Evolutionary conservation across 2,329 filamentous ascomycete genomes (phyloP).

Genomic region (Nemania serpens): DNA sequence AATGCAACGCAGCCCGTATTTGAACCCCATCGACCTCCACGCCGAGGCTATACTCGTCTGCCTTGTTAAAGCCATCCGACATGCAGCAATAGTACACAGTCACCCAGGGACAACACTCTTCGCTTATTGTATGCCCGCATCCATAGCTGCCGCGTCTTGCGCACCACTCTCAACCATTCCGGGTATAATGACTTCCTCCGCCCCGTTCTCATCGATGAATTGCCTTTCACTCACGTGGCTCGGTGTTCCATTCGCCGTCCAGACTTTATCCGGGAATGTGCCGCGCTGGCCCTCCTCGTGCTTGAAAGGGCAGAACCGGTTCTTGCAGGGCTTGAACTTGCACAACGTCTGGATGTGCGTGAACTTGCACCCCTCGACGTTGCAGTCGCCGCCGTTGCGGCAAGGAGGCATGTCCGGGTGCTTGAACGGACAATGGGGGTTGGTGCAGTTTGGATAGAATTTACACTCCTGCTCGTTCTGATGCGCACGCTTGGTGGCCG

Average conservation of each 20-base stretch:
- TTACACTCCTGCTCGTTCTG: conserved; percentile 86
- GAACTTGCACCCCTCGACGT: conserved; percentile 81
- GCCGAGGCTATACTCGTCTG: background rate
- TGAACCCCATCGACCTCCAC: conserved; percentile 15
- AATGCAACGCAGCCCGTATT: conserved; percentile 21
- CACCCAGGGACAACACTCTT: background rate
- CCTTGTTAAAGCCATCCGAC: background rate
- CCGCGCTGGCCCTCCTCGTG: conserved; percentile 91
- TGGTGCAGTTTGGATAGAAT: conserved; percentile 90
- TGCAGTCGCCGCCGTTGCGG: conserved; percentile 89
- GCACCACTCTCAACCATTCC: conserved; percentile 48
- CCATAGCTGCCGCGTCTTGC: conserved; percentile 28
- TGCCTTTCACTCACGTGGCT: conserved; percentile 85
- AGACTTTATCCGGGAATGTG: conserved; percentile 85
- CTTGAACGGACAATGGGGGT: conserved; percentile 83
- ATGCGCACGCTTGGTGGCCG: conserved; percentile 76
- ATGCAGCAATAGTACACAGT: background rate
- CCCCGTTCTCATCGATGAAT: conserved; percentile 73
- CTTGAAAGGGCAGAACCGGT: conserved; percentile 84
- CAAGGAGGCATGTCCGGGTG: conserved; percentile 87
- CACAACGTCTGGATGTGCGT: conserved; percentile 84
- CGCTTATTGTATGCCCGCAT: conserved; percentile 26
- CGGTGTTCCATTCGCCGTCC: conserved; percentile 69
- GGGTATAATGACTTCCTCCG: conserved; percentile 75
- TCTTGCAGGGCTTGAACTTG: conserved; percentile 90